Evolutionary conservation across 2,329 filamentous ascomycete genomes (phyloP), one percentile per base, ranked within the genome.

Genomic region (Botrytis aclada): DNA sequence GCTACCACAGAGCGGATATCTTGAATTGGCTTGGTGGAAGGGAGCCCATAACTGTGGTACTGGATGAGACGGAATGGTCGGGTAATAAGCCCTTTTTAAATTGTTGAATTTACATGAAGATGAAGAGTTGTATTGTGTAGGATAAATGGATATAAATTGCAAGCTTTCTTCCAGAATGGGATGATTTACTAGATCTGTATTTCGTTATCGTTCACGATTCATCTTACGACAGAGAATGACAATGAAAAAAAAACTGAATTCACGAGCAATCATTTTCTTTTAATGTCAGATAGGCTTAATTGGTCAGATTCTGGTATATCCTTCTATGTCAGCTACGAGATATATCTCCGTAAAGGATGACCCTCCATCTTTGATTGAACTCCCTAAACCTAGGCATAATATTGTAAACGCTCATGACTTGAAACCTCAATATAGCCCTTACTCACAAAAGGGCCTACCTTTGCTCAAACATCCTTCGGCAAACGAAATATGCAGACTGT

Each of bases 1-100:
- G 72, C 72, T 20, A 73, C 67, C 8, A 73, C 69, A 39, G 72
- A 73, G 20, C 51, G 72, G 9, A 71, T 73, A 16, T 69, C 65
- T 16, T 69, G 16, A 32, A 41, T 6, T 14, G n/a, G 14, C 4
- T 34, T 45, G n/a, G 1, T 7, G 43, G 2, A 29, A 39, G 39
- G 45, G 25, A 25, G 1, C 20, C 16, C 4, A 63, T 16, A 1
- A 4, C 8, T 54, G 34, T 32, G 25, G 6, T 14, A 29, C 1
- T 9, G 3, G 14, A 67, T 39, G 16, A 4, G 2, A 9, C 12
- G 16, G 14, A 54, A 37, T 39, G 22, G 5, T 22, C 37, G 32
- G 14, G 25, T 4, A 7, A 32, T 45, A 4, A 6, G 4, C 16
- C 14, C 20, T 64, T 25, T 8, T 34, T 45, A 12, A 22, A 3